Evolutionary conservation across 768 basidiomycete species (phyloP), one percentile per base, ranked within the genome.

Genomic region (Termitomyces sp.): DNA sequence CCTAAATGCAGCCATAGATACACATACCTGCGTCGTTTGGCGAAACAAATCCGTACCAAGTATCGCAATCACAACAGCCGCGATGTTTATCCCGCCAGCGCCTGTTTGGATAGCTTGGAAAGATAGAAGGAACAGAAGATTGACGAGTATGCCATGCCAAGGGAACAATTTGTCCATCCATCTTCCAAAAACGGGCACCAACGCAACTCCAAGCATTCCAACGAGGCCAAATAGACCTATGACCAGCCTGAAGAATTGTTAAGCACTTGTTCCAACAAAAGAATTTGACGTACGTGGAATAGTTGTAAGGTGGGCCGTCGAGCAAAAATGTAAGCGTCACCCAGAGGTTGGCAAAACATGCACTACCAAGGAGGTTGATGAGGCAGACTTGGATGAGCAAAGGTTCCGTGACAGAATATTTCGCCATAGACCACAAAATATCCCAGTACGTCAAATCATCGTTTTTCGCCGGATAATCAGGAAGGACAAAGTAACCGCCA

Each of bases 381-480:
- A 91, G 70, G 60, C 79, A 75, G 2, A 78, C 75, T 68, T 95
- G 93, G 11, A 93, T 78, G 33, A 95, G 73, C 22, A 88, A 72
- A 0, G 93, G 93, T 69, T 95, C 90, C 0, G 88, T 94, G 39
- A 87, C 77, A 0, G 85, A 75, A 63, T 85, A 89, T 69, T 85
- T 88, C 6, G 75, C 86, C 93, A 94, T 94, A 9, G 86, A 87
- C 70, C 76, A 83, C 34, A 91, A 71, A 48, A 93, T 87, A 18
- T 84, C 72, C 63, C 75, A 77, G 71, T 94, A 94, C 3, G 83
- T 82, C 61, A 91, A 55, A 48, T 81, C 73, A 22, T 66, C 70
- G 67, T 89, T 88, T 68, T 89, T 93, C 13, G 87, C 81, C 1
- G 91, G 93, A 66, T 89, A 93, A 70, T 95, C 92, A 1, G 92